Evolutionary conservation across 1,139 yeast species (phyloP), one percentile per base, ranked within the genome.

Genomic region (Candida albicans): DNA sequence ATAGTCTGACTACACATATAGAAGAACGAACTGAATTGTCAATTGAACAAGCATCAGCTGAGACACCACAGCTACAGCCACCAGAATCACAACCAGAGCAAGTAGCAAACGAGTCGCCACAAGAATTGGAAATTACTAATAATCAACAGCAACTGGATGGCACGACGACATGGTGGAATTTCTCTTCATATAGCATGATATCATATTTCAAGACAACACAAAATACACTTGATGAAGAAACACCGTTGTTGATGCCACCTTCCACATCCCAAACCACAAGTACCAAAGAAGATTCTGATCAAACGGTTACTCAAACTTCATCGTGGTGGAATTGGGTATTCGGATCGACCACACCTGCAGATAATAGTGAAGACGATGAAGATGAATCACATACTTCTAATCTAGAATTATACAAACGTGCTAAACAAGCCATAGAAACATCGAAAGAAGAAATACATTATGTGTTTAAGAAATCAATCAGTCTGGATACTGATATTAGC

Each of bases 381-480:
- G 52, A 49, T 33, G 46, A 28, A n/a, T 37, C 49, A 9, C 42
- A 41, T 32, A 39, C 47, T 14, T 46, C 49, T 4, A 44, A 58
- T 32, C 52, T 61, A 8, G 70, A 68, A 42, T 45, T 67, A 11
- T 69, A 65, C 47, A 62, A 60, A 39, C 52, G 62, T 1, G 75
- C 77, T 14, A 69, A 64, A 44, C 35, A 45, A n/a, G 62, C 68
- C 1, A 64, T 73, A 27, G 78, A 73, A 47, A 53, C 52, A 15
- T 52, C 70, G 1, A 61, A 55, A 39, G 74, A 68, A 31, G 51
- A 62, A 2, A 53, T 65, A 15, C 65, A 67, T 47, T 70, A 70
- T 50, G 77, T 75, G 13, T 61, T 64, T 41, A 64, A 59, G 43
- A 64, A 59, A 18, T 52, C 61, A 1, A 11, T 29, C 33, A 10